A percentile compares a stretch with the other conserved stretches of the same genome.
Evolutionary conservation across 441 rosid genomes (phyloP).

Genomic region (Lepidium campestre): DNA sequence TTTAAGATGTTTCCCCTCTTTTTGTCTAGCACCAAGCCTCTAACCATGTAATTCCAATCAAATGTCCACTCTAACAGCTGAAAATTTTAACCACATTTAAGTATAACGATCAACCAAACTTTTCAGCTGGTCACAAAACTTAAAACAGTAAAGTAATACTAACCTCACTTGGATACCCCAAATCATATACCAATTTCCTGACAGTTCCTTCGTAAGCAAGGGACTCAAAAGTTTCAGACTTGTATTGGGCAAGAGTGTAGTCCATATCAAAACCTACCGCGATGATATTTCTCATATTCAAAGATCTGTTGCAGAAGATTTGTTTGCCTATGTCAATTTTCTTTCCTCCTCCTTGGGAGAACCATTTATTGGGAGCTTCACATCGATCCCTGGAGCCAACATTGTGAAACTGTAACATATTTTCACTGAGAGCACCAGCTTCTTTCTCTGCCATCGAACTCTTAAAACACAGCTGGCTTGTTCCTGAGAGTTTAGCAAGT

Average conservation of each 20-base stretch:
- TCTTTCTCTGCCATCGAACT: slow-evolving; percentile 49
- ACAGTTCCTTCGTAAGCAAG: slow-evolving; percentile 94
- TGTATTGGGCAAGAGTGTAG: slow-evolving; percentile 96
- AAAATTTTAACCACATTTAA: slow-evolving; percentile 4
- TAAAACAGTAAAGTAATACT: not conserved
- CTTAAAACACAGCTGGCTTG: slow-evolving; percentile 35
- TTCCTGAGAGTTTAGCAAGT: slow-evolving; percentile 42
- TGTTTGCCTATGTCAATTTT: slow-evolving; percentile 60
- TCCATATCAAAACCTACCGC: slow-evolving; percentile 99
- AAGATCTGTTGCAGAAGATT: slow-evolving; percentile 91
- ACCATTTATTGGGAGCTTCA: slow-evolving; percentile 55
- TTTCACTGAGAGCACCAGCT: slow-evolving; percentile 32
- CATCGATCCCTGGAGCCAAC: slow-evolving; percentile 28
- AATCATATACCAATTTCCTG: slow-evolving; percentile 75
- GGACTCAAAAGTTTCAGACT: slow-evolving; percentile 89
- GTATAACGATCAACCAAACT: not conserved
- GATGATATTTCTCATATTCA: slow-evolving; percentile 89
- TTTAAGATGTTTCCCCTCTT: slow-evolving; percentile 97
- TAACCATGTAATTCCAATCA: slow-evolving; percentile 95
- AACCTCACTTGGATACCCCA: slow-evolving; percentile 92
- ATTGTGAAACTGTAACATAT: slow-evolving; percentile 26
- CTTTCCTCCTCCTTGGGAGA: slow-evolving; percentile 61
- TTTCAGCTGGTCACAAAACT: not conserved
- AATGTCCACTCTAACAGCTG: slow-evolving; percentile 84
- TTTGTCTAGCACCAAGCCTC: slow-evolving; percentile 97